phyloP scores from a whole-genome alignment of 805 yeast genomes.

The Candida peoriensis region DNA sequence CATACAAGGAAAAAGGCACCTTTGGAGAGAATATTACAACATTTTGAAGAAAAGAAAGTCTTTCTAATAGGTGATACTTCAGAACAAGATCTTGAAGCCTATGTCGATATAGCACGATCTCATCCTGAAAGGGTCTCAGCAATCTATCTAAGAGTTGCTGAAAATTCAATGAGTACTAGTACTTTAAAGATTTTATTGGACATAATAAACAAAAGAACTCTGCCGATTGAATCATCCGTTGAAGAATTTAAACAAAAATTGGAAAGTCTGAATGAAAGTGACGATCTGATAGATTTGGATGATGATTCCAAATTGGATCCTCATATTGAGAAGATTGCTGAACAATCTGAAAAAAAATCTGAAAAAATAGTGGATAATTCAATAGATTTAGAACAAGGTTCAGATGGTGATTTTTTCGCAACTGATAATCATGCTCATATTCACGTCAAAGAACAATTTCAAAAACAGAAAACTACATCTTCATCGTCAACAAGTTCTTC shows the following conservation, averaged over 20 bases:
- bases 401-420: constrained; percentile 14
- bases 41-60: constrained; percentile 75
- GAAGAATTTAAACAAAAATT: constrained; percentile 17
- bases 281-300: constrained; percentile 24
- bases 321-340: constrained; percentile 13
- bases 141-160: constrained; percentile 77
- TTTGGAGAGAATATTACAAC: constrained; percentile 55
- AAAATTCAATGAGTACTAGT: constrained; percentile 55
- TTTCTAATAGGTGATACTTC: constrained; percentile 93
- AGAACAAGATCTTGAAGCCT: constrained; percentile 91
- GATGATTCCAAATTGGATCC: constrained; percentile 21
- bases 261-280: constrained; percentile 22
- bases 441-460: no score
- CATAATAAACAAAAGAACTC: constrained; percentile 20
- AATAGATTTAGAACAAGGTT: constrained; percentile 32
- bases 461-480: not conserved
- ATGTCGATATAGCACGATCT: constrained; percentile 57
- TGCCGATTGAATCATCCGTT: constrained; percentile 21
- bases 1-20: constrained; percentile 72
- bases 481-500: constrained; percentile 1
- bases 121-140: constrained; percentile 65
- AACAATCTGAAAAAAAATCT: constrained; percentile 12
- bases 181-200: constrained; percentile 22
- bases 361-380: constrained; percentile 18
- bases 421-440: no score